Conservation (phyloP, 768 basidiomycete species). For the Sporobolomyces phaffii region DNA sequence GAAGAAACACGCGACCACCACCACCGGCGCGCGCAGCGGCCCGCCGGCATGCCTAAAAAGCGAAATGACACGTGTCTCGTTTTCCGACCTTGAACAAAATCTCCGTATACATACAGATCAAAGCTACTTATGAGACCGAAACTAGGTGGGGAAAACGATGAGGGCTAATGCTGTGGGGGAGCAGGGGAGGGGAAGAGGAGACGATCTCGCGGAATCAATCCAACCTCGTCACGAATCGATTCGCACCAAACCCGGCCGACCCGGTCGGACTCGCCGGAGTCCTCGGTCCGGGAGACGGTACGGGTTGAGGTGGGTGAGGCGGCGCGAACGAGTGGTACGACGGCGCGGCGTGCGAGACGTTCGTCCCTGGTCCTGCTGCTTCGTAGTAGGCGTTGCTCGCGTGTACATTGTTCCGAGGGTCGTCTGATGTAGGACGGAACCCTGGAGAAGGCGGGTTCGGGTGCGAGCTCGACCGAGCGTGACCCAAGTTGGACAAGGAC, state of each 20-base stretch:
- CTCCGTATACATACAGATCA: too few relatives aligned
- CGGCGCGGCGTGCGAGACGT: slow-evolving; percentile 1
- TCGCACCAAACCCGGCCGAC: slow-evolving; percentile 6
- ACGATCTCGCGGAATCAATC: too few relatives aligned
- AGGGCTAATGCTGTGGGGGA: too few relatives aligned
- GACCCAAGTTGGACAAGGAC: neutral
- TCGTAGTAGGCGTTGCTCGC: too few relatives aligned
- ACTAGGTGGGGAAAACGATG: too few relatives aligned
- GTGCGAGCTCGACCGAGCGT: neutral
- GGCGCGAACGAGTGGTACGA: slow-evolving; percentile 4
- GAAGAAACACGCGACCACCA: too few relatives aligned
- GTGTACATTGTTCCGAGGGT: neutral
- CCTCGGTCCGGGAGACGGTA: neutral
- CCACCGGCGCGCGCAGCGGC: too few relatives aligned
- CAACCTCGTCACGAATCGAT: slow-evolving; percentile 20
- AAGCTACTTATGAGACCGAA: too few relatives aligned
- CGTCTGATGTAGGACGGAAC: neutral
- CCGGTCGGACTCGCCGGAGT: slow-evolving; percentile 5
- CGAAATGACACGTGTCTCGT: too few relatives aligned
- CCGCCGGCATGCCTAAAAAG: too few relatives aligned
- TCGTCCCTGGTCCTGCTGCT: neutral
- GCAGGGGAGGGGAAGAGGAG: too few relatives aligned
- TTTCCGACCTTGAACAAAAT: too few relatives aligned
- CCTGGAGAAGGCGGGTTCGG: neutral
- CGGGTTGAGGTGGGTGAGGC: neutral